Percentiles rank a stretch among this genome's conserved stretches.
Evolutionary conservation across 2,329 filamentous ascomycete genomes (phyloP).

Genomic region (Cytospora paraplurivora): DNA sequence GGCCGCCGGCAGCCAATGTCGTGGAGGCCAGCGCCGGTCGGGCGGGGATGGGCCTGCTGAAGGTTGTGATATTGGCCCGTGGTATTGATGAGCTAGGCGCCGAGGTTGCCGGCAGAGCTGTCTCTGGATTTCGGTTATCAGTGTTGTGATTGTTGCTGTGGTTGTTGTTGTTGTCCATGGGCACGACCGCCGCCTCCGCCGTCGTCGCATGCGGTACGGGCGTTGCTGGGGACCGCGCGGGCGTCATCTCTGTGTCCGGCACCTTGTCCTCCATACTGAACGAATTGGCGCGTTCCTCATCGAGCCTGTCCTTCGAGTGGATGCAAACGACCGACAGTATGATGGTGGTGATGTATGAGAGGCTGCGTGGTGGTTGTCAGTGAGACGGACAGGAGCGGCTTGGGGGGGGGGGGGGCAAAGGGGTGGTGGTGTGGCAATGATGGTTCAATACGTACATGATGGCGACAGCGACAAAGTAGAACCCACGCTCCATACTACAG

Average conservation of each 20-base stretch:
- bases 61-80: background rate
- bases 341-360: constrained; percentile 36
- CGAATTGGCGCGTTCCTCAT: constrained; percentile 33
- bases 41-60: background rate
- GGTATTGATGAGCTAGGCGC: background rate
- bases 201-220: background rate
- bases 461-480: constrained; percentile 37
- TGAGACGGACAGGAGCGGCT: too few species aligned
- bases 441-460: constrained; percentile 35
- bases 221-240: constrained; percentile 1
- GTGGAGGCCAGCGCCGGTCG: background rate
- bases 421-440: too few species aligned
- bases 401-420: too few species aligned
- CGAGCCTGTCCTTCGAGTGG: constrained; percentile 32
- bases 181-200: background rate
- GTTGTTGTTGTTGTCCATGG: constrained; percentile 3
- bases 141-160: background rate
- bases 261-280: constrained; percentile 34
- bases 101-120: background rate
- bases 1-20: background rate
- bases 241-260: constrained; percentile 24
- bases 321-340: constrained; percentile 37
- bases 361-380: constrained; percentile 29
- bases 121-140: background rate
- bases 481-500: constrained; percentile 39